These are phyloP conservation scores for Stropharia rugosoannulata DNA, from an alignment of 768 basidiomycete species.

Conservation along the genomic window DNA sequence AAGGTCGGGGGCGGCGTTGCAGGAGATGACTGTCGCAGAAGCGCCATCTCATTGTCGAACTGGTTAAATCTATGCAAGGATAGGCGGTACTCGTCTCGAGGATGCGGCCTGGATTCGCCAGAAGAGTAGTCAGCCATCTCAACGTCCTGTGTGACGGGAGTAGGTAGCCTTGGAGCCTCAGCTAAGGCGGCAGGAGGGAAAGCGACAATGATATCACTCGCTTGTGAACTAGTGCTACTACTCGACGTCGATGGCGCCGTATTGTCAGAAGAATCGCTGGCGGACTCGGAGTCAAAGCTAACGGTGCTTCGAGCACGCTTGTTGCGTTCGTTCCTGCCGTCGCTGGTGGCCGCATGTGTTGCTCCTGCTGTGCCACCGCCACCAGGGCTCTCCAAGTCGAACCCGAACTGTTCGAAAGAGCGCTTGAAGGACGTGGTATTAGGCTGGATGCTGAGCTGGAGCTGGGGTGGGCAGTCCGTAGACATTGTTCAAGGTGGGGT, in stretches of 20 bases:
- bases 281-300: constrained; percentile 34
- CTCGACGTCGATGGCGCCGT: constrained; percentile 29
- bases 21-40: constrained; percentile 31
- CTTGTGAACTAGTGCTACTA: constrained; percentile 7
- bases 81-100: constrained; percentile 32
- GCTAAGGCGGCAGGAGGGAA: constrained; percentile 9
- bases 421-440: constrained; percentile 58
- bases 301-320: constrained; percentile 59
- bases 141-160: constrained; percentile 48
- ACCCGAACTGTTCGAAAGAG: constrained; percentile 57
- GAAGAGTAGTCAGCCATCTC: constrained; percentile 47
- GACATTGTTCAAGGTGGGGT: constrained; percentile 26
- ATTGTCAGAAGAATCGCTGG: constrained; percentile 35
- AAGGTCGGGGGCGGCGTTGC: constrained; percentile 1
- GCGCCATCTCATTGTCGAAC: constrained; percentile 53
- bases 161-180: constrained; percentile 39
- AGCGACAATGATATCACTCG: neutral
- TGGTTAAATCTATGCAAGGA: constrained; percentile 52
- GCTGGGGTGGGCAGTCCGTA: constrained; percentile 47
- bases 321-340: constrained; percentile 42
- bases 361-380: constrained; percentile 13
- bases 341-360: neutral
- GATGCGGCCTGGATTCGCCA: constrained; percentile 7
- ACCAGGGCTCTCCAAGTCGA: constrained; percentile 51
- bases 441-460: constrained; percentile 50